Base-by-base conservation (phyloP, 495 filamentous ascomycete species). In the Trichoderma asperelloides region DNA sequence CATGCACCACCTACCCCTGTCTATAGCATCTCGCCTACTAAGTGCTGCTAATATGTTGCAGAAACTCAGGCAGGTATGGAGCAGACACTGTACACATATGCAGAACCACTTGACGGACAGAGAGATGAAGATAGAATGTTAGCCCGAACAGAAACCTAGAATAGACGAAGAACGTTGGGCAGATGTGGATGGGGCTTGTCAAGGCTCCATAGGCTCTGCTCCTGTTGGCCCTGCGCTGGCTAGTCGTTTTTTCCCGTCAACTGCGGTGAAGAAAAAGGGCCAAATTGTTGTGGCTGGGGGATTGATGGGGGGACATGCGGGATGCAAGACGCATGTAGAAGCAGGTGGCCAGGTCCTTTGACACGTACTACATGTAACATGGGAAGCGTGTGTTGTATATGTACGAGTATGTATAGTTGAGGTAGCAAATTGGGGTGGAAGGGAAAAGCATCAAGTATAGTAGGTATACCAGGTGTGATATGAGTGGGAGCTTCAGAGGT, bases 261-360 rank as follows among this genome's bases (percentile, higher is more conserved):
- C 25, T 60, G 55, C 55, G 55, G 55, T 60, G 55, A 60, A 25
- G n/a, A n/a, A 18, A 16, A 47, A 47, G 43, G n/a, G 43, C n/a
- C 55, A 23, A 60, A 60, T 15, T 28, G 55, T 9, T 60, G 55
- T 60, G 47, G 47, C 55, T 60, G 55, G 55, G 21, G 47, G 33
- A 8, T 47, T 5, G 43, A 15, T 47, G 43, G 55, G 43, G 55
- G 25, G 55, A 21, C 16, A 23, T 55, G 49, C 49, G 27, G 16
- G 55, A 60, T 60, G 55, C 55, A 60, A 25, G 55, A 60, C 55
- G 55, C 55, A 60, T 60, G 55, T 60, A 60, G 11, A 13, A 16
- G 55, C 25, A 60, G 27, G 55, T 13, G 27, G 55, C 12, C 55
- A 60, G 18, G 49, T n/a, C 49, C 43, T 47, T 60, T 60, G 55